Evolutionary conservation across 345 rosid genomes (phyloP), one percentile per base, ranked within the genome.

Genomic region (Gossypium sturtianum): DNA sequence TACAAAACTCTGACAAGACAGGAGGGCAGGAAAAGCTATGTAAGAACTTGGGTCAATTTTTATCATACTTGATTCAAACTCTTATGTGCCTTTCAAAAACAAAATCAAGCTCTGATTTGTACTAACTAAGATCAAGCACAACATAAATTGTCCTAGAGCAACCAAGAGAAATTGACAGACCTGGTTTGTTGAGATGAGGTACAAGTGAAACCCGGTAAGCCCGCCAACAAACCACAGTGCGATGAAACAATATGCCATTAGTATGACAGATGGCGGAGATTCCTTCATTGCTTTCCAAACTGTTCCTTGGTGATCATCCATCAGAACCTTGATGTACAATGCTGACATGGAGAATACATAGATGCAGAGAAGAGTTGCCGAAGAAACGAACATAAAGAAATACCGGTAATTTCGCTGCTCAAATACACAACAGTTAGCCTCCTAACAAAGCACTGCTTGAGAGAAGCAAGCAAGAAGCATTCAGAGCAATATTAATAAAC

Each of bases 141-240:
- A 45, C 16, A 58, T 8, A 51, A 25, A 56, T 56, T 22, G 22
- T 47, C 54, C 23, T 51, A 58, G 59, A 58, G 52, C 49, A 65
- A 48, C 38, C 16, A 68, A 43, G 71, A 63, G 25, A 59, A 57
- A 47, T 59, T 60, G 19, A 83, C 90, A 77, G 72, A 91, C 99
- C 93, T 95, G 98, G 82, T 95, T 95, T 45, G 96, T 87, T 76
- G 89, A 86, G 19, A 93, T 91, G 73, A 95, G 97, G 83, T 95
- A 93, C 73, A 87, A 83, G 83, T 95, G 99, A 81, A 93, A 93
- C 70, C 97, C 98, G 7, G 98, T 89, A 61, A 95, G 94, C 41
- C 99, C 98, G 74, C 97, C 94, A 65, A 95, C 99, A 85, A 93
- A 93, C 98, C 99, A 95, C 49, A 95, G 84, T 8, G 92, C 72